Percentiles rank a stretch among this genome's conserved stretches.
Conservation (phyloP, 179 eudicot species). For the Spinacia oleracea region DNA sequence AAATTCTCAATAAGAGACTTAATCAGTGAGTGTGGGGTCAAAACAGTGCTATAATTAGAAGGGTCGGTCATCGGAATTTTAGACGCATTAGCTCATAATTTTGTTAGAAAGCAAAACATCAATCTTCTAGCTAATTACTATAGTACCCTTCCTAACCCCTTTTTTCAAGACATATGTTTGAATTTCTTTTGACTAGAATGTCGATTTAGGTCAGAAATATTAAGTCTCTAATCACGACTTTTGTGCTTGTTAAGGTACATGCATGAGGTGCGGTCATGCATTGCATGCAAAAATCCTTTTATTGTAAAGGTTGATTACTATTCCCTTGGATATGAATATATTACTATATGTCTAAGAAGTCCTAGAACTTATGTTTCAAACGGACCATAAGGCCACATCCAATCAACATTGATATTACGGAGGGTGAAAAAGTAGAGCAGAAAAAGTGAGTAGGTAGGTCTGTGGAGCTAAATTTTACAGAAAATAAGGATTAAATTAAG, state of each 20-base stretch:
- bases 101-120: constrained; percentile 27
- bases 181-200: background rate
- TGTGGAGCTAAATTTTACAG: background rate
- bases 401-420: no score
- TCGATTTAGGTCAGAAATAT: constrained; percentile 2
- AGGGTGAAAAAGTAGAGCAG: background rate
- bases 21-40: constrained; percentile 30
- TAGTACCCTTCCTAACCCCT: constrained; percentile 23
- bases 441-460: background rate
- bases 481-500: no score
- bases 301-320: background rate
- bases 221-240: constrained; percentile 5
- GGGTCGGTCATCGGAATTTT: constrained; percentile 33
- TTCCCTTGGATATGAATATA: background rate
- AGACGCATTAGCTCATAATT: constrained; percentile 32
- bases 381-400: no score
- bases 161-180: constrained; percentile 17
- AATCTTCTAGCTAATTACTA: constrained; percentile 29
- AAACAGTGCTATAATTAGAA: constrained; percentile 12
- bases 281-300: constrained; percentile 4
- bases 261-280: background rate
- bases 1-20: constrained; percentile 25
- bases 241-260: constrained; percentile 1
- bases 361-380: no score
- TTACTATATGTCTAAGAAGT: no score